These are phyloP conservation scores for Chloridella minuta DNA, from an alignment of 352 stramenopile genomes.

Conservation along the genomic window DNA sequence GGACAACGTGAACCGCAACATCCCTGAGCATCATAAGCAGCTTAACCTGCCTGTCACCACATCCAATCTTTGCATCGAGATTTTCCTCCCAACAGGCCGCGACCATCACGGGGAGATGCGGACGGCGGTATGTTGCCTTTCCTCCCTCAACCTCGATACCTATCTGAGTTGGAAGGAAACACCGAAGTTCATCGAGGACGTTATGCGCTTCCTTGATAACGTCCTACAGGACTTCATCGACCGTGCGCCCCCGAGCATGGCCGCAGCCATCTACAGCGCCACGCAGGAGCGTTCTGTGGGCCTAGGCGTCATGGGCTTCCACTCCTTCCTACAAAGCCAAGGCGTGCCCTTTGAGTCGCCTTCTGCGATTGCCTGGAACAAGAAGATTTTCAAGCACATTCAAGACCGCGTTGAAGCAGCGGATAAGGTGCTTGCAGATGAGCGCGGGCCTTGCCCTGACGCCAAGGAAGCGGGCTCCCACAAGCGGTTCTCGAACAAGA, in stretches of 20 bases:
- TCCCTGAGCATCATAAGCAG: not conserved
- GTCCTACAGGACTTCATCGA: not conserved
- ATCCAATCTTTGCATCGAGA: not conserved
- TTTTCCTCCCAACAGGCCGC: not conserved
- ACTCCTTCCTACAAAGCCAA: not conserved
- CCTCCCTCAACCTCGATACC: not conserved
- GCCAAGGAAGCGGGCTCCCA: not conserved
- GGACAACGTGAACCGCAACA: not conserved
- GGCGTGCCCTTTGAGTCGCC: not conserved
- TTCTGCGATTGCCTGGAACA: not conserved
- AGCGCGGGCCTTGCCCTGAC: not conserved
- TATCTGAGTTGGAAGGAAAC: not conserved
- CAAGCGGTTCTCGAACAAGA: not conserved
- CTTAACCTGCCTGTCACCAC: not conserved
- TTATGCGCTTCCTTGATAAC: constrained; percentile 8
- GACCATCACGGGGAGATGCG: not conserved
- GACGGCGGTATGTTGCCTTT: not conserved
- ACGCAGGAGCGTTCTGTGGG: not conserved
- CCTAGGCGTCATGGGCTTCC: not conserved
- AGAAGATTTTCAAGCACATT: not conserved
- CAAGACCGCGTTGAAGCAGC: not conserved
- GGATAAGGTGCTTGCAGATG: not conserved
- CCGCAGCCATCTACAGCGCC: not conserved
- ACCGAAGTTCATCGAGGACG: not conserved
- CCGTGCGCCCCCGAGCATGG: not conserved